phyloP scores from a whole-genome alignment of 2,329 filamentous ascomycete species.

The Beauveria bassiana region DNA sequence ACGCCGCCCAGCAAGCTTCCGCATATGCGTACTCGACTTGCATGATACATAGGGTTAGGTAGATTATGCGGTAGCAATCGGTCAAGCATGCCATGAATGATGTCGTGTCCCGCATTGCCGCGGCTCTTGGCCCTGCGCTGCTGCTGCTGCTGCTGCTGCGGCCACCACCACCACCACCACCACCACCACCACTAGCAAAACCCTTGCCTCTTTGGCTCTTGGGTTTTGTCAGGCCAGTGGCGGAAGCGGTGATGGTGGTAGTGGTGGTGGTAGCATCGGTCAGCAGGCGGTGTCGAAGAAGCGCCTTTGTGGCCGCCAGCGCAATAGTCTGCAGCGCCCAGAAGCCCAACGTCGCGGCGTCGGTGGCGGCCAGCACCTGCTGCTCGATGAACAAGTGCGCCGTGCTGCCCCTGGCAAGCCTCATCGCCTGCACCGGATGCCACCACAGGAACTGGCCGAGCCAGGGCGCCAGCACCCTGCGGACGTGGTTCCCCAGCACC shows the following conservation, averaged over 20 bases:
- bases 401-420: slow-evolving; percentile 25
- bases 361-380: slow-evolving; percentile 14
- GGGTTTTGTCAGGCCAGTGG: neutral
- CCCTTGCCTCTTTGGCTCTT: neutral
- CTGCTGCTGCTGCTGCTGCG: neutral
- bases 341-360: slow-evolving; percentile 11
- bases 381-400: slow-evolving; percentile 28
- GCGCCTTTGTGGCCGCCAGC: neutral
- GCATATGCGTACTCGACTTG: slow-evolving; percentile 23
- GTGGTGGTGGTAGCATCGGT: neutral
- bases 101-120: neutral
- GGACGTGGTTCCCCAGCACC: slow-evolving; percentile 31
- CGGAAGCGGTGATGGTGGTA: no score
- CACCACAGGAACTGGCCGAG: slow-evolving; percentile 23
- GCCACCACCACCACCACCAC: neutral
- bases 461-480: slow-evolving; percentile 24
- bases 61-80: slow-evolving; percentile 12
- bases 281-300: slow-evolving; percentile 3
- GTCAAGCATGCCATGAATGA: neutral
- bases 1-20: slow-evolving; percentile 19
- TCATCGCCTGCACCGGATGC: slow-evolving; percentile 27
- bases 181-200: neutral
- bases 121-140: neutral
- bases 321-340: slow-evolving; percentile 8
- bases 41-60: slow-evolving; percentile 21